Evolutionary conservation across 1,284 basidiomycete genomes (phyloP).

Genomic region (Rhodotorula sp.): DNA sequence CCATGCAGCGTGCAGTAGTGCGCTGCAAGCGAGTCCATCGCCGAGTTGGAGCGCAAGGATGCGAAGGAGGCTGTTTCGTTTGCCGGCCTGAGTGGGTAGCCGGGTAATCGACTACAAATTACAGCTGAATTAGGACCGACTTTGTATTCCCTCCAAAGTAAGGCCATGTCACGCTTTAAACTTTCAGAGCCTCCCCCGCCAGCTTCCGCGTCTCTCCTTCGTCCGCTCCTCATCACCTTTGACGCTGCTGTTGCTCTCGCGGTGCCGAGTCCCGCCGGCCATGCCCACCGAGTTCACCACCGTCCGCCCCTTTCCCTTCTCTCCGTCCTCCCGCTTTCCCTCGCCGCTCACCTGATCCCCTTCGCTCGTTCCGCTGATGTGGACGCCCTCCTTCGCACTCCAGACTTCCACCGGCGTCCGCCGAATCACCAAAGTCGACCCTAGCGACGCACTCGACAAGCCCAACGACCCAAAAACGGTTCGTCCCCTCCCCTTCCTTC

Average conservation of each 20-base stretch:
- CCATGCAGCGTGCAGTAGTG: background rate
- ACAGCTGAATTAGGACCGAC: background rate
- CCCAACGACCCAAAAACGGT: slow-evolving; percentile 34
- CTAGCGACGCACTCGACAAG: slow-evolving; percentile 27
- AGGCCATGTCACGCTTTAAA: background rate
- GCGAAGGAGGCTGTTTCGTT: background rate
- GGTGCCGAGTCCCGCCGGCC: too few relatives aligned
- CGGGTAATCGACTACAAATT: background rate
- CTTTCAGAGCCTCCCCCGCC: background rate
- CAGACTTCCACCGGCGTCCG: slow-evolving; percentile 37
- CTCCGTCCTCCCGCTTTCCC: background rate
- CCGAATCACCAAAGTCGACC: slow-evolving; percentile 40
- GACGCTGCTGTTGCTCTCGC: background rate
- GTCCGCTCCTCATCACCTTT: background rate
- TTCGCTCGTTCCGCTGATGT: background rate
- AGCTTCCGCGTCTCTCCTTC: background rate
- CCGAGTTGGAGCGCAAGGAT: background rate
- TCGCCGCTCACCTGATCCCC: background rate
- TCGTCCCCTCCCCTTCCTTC: background rate
- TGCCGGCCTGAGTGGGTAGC: background rate
- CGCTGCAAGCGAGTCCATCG: background rate
- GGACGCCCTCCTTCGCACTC: background rate
- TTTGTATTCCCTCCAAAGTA: too few relatives aligned
- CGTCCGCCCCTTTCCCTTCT: background rate
- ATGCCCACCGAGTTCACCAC: slow-evolving; percentile 25